phyloP scores from a whole-genome alignment of 371 early-diverging fungal genomes.

The Gilbertella persicaria region DNA sequence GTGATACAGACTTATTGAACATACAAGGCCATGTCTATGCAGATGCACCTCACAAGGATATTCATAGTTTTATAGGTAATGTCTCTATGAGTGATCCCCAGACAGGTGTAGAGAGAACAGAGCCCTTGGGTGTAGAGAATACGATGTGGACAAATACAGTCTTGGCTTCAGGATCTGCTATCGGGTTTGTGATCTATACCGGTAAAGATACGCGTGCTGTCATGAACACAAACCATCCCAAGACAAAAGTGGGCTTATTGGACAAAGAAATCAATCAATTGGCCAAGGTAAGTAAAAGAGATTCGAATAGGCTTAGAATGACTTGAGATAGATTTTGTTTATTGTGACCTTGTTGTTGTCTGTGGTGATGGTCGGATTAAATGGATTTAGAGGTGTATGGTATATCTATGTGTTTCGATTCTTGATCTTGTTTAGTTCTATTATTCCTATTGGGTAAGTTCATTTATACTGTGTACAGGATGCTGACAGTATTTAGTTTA shows the following conservation, averaged over 20 bases:
- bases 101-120: conserved; percentile 54
- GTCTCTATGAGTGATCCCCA: conserved; percentile 58
- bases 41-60: conserved; percentile 96
- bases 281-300: conserved; percentile 71
- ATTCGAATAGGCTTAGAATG: too few relatives aligned
- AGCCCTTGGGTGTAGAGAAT: conserved; percentile 89
- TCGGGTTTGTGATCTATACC: conserved; percentile 97
- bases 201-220: conserved; percentile 97
- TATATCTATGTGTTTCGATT: conserved; percentile 93
- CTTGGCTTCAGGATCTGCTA: conserved; percentile 90
- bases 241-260: conserved; percentile 94
- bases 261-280: conserved; percentile 95
- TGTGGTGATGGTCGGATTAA: conserved; percentile 85
- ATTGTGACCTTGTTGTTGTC: conserved; percentile 84
- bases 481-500: conserved; percentile 50
- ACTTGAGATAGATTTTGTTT: conserved; percentile 74
- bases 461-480: neutral
- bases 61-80: conserved; percentile 93
- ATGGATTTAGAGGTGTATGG: conserved; percentile 89
- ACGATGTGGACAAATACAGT: conserved; percentile 99
- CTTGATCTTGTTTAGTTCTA: conserved; percentile 96
- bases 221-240: conserved; percentile 97
- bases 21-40: conserved; percentile 71
- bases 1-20: conserved; percentile 59
- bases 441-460: conserved; percentile 92